Conservation (phyloP, 2,329 filamentous ascomycete genomes). For the Pseudopyrenochaeta lycopersici region DNA sequence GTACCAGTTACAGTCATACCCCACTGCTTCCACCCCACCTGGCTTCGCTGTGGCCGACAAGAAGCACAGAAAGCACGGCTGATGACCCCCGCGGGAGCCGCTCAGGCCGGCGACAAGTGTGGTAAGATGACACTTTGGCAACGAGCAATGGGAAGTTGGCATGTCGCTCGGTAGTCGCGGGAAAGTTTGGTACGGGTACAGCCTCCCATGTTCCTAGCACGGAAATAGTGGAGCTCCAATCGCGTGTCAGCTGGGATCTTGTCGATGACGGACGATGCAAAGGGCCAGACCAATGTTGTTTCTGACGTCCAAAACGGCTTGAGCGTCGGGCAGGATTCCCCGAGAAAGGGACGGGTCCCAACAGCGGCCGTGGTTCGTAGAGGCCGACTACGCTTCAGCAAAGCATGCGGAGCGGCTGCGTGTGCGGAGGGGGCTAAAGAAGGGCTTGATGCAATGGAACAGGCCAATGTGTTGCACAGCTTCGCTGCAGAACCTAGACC, state of each 20-base stretch:
- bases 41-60: conserved; percentile 15
- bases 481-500: conserved; percentile 28
- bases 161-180: conserved; percentile 36
- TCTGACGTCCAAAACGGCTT: conserved; percentile 37
- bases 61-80: neutral
- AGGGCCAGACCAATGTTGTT: conserved; percentile 35
- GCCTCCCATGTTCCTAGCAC: conserved; percentile 18
- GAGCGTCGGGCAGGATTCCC: conserved; percentile 40
- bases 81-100: neutral
- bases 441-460: conserved; percentile 33
- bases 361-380: conserved; percentile 33
- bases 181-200: conserved; percentile 29
- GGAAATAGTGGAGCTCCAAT: conserved; percentile 32
- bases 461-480: conserved; percentile 42
- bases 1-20: conserved; percentile 14
- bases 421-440: conserved; percentile 39
- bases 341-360: conserved; percentile 33
- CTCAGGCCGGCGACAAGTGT: neutral
- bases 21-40: conserved; percentile 31
- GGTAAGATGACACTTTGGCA: no score
- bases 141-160: conserved; percentile 16
- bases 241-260: conserved; percentile 41
- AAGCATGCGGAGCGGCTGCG: conserved; percentile 36
- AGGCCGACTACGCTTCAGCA: conserved; percentile 27
- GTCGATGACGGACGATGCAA: conserved; percentile 28